Base-by-base conservation (phyloP, 1,284 basidiomycete species). In the Xerocomus nothofagi region DNA sequence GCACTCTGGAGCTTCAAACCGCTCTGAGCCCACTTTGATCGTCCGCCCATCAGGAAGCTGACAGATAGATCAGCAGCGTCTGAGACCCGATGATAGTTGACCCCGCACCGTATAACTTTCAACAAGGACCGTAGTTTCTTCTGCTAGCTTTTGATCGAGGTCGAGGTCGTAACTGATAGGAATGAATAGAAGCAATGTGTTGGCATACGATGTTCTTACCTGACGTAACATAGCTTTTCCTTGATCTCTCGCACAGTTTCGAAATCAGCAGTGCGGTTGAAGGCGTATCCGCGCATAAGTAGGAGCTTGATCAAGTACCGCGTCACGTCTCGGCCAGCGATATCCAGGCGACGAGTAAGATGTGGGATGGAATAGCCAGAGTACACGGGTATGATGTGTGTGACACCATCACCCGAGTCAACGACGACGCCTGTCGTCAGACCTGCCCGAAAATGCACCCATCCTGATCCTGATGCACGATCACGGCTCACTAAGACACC, bases 1-100 rank as follows among this genome's bases (percentile, higher is more conserved):
- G 75, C 97, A 99, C 72, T 99, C 97, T 11, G 97, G 97, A n/a
- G 96, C 97, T 72, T 98, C 93, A 69, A 98, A 99, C n/a, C 97
- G 88, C 70, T 99, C 97, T 2, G 93, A 93, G 23, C 96, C 97
- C 48, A 99, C 93, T 78, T 97, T 98, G 80, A 99, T 98, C 27
- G 81, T 83, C 39, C 97, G 88, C 3, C 97, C 97, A 65, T 99
- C 96, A 3, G 97, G 97, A 24, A 99, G 86, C 89, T 96, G 54
- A 14, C 24, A 7, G 7, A 34, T 2, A 29, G 17, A 41, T 65
- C 37, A 57, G 39, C 8, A 12, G 24, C 2, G 12, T 18, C 12
- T 9, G 14, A 12, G 39, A 39, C 3, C 7, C 7, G 2, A 30
- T 27, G 23, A 36, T 11, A 15, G 34, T 26, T 9, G n/a, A 15